A percentile compares a stretch with the other conserved stretches of the same genome.
These are phyloP conservation scores for Globisporangium heterothallicum DNA, from an alignment of 352 stramenopile species.

Conservation along the genomic window DNA sequence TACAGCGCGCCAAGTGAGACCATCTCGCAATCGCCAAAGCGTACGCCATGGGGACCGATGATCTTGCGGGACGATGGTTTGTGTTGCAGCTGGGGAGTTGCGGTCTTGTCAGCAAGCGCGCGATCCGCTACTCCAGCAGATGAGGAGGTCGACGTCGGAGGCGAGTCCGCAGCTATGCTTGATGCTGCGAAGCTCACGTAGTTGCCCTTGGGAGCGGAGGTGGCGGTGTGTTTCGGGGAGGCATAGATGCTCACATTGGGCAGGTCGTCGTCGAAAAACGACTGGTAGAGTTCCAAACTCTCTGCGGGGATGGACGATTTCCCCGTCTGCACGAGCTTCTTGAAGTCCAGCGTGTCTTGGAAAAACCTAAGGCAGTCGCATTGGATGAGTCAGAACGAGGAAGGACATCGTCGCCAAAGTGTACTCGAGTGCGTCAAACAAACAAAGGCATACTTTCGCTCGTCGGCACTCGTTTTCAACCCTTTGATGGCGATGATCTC, in stretches of 20 bases:
- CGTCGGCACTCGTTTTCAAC: conserved; percentile 59
- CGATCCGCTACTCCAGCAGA: not conserved
- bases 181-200: conserved; percentile 16
- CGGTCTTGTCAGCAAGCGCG: not conserved
- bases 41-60: conserved; percentile 9
- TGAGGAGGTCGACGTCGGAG: conserved; percentile 4
- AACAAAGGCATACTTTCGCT: conserved; percentile 35
- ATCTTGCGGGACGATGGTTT: conserved; percentile 13
- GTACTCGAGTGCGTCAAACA: not conserved
- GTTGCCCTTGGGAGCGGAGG: conserved; percentile 1
- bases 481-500: conserved; percentile 70
- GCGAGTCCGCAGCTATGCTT: conserved; percentile 10
- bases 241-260: conserved; percentile 50
- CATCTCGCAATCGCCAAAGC: conserved; percentile 34
- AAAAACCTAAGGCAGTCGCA: conserved; percentile 36
- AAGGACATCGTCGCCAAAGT: not conserved
- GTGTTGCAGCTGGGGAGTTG: conserved; percentile 4
- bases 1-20: conserved; percentile 66
- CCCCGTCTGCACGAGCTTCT: conserved; percentile 48
- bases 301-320: conserved; percentile 53
- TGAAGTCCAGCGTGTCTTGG: conserved; percentile 63
- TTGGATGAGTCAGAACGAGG: not conserved
- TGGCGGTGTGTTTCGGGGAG: conserved; percentile 5
- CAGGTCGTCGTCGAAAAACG: conserved; percentile 71
- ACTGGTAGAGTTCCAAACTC: conserved; percentile 75